Conservation (phyloP, 768 basidiomycete species). For the Cubamyces sp. region DNA sequence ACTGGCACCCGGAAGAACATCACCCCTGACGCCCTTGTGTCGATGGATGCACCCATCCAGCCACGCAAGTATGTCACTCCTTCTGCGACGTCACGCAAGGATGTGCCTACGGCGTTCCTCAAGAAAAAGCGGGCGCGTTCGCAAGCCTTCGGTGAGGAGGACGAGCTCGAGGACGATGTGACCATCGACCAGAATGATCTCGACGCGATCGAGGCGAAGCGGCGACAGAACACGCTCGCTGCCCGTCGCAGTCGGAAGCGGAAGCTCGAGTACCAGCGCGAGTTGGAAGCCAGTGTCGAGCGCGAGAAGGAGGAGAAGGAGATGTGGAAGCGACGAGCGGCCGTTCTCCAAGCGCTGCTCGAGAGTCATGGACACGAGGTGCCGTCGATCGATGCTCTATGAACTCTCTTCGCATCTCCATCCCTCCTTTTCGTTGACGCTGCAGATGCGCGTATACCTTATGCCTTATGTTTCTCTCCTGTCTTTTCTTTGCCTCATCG, state of each 20-base stretch:
- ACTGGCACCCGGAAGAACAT: constrained; percentile 78
- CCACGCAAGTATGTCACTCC: constrained; percentile 71
- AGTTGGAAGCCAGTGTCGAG: constrained; percentile 62
- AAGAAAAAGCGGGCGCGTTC: constrained; percentile 62
- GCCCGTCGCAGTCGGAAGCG: constrained; percentile 79
- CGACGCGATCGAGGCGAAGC: constrained; percentile 77
- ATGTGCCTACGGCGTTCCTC: constrained; percentile 68
- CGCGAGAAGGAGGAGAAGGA: constrained; percentile 60
- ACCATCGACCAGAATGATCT: constrained; percentile 52
- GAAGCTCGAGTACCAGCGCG: constrained; percentile 69
- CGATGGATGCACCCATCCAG: constrained; percentile 81
- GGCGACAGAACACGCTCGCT: constrained; percentile 83
- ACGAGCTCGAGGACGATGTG: constrained; percentile 49
- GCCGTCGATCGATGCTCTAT: constrained; percentile 37
- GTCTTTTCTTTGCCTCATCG: constrained; percentile 23
- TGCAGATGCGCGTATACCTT: constrained; percentile 25
- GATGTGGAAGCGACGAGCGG: constrained; percentile 62
- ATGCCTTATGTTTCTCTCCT: constrained; percentile 24
- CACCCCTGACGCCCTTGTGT: constrained; percentile 64
- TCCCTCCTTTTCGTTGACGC: constrained; percentile 15
- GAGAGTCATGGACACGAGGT: constrained; percentile 59
- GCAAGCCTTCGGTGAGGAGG: constrained; percentile 51
- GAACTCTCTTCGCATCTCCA: constrained; percentile 15
- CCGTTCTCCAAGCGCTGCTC: constrained; percentile 53
- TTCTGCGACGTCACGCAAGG: constrained; percentile 79